Evolutionary conservation across 305 asterid genomes (phyloP).

Genomic region (Fraxinus velutina): DNA sequence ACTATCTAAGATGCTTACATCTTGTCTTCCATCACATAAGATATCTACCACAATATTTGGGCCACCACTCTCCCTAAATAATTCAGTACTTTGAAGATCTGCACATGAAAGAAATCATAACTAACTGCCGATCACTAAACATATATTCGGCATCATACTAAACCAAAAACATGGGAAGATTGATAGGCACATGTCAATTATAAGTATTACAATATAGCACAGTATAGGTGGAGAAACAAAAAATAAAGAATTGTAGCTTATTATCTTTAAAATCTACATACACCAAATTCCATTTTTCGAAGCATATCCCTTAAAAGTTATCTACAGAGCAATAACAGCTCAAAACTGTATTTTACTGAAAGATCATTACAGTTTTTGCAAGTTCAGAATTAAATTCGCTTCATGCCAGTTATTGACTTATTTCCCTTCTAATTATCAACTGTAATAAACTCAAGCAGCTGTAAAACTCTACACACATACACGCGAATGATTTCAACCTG

Average conservation of each 20-base stretch:
- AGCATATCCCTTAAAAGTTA: neutral
- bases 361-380: neutral
- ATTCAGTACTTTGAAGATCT: constrained; percentile 83
- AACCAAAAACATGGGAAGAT: neutral
- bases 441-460: neutral
- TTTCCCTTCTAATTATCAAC: neutral
- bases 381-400: neutral
- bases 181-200: neutral
- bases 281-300: neutral
- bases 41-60: constrained; percentile 56
- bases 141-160: neutral
- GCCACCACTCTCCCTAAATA: constrained; percentile 62
- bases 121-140: neutral
- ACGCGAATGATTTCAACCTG: neutral
- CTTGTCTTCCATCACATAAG: constrained; percentile 44
- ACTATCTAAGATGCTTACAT: constrained; percentile 52
- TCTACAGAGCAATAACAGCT: constrained; percentile 3
- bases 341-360: neutral
- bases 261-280: neutral
- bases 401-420: neutral
- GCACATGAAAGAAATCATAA: constrained; percentile 27
- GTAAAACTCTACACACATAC: neutral
- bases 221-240: neutral
- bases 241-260: neutral
- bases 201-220: neutral